Evolutionary conservation across 176 grass and related monocot species (phyloP), one percentile per base, ranked within the genome.

Genomic region (Pontederia paniculata): DNA sequence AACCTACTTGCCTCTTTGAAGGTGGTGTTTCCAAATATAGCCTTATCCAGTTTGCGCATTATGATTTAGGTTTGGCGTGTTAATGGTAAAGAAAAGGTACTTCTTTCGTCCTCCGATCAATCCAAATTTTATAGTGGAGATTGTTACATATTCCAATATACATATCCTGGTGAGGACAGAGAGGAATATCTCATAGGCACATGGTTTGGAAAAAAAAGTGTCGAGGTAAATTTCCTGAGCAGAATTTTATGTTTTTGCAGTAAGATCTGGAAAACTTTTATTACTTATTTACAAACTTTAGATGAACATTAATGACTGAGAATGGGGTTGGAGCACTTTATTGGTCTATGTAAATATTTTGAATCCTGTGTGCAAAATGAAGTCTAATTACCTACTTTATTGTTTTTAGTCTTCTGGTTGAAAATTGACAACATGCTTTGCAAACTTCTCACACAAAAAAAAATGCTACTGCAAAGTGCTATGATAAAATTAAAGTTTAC

Each of bases 111-210:
- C 71, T 84, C 83, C 19, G 86, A 98, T 58, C 93, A 98, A 79
- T 88, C 79, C 82, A 98, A 88, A 77, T 98, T 98, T 80, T 97
- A 82, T 57, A 90, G 80, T 77, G 93, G 93, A 54, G 93, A 97
- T 64, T 97, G 93, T 58, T 90, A 91, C 69, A 84, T 97, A 16
- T 97, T 97, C 72, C 93, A 88, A 81, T 97, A 97, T 78, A 83
- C 71, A 68, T 97, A 97, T 73, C 73, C 86, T 72, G 93, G 86
- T 61, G 83, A 90, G 2, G 77, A 79, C 23, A 84, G 79, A 50
- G 93, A 97, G 44, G 93, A 97, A 73, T 83, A 79, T 52, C 66
- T 97, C 42, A 84, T 97, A 54, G 93, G 93, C 63, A 91, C 86
- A 54, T 97, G 93, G 93, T 91, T 84, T 69, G 93, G 93, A 12